phyloP scores from a whole-genome alignment of 2,329 filamentous ascomycete species.

The Chaetoscypha palmicola region DNA sequence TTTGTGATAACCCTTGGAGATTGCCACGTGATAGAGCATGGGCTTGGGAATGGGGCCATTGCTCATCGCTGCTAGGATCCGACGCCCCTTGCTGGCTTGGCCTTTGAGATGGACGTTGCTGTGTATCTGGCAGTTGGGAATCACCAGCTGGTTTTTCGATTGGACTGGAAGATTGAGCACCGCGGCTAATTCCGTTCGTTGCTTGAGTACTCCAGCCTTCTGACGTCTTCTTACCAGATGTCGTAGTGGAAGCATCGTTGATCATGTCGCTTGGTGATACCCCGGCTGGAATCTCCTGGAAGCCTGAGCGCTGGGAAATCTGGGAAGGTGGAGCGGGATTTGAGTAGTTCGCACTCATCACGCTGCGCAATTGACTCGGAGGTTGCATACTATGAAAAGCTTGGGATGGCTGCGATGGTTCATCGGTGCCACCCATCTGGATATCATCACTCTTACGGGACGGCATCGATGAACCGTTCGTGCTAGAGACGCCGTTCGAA shows the following conservation, averaged over 20 bases:
- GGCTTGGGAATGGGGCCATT: slow-evolving; percentile 53
- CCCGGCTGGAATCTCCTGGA: slow-evolving; percentile 51
- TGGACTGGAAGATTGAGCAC: slow-evolving; percentile 25
- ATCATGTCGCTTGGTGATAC: slow-evolving; percentile 52
- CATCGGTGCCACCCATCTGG: slow-evolving; percentile 53
- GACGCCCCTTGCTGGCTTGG: slow-evolving; percentile 12
- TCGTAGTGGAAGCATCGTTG: slow-evolving; percentile 87
- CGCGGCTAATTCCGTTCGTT: slow-evolving; percentile 52
- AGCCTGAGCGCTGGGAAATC: slow-evolving; percentile 51
- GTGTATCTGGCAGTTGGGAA: slow-evolving; percentile 46
- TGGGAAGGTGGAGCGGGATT: slow-evolving; percentile 41
- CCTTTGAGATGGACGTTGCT: slow-evolving; percentile 22
- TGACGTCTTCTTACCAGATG: slow-evolving; percentile 72
- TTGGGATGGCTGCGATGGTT: slow-evolving; percentile 34
- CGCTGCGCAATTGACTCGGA: slow-evolving; percentile 36
- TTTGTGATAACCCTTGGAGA: slow-evolving; percentile 26
- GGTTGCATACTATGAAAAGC: slow-evolving; percentile 45
- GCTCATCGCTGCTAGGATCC: slow-evolving; percentile 43
- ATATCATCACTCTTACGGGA: slow-evolving; percentile 42
- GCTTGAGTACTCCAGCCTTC: slow-evolving; percentile 63
- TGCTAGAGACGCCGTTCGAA: slow-evolving; percentile 51
- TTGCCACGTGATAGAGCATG: slow-evolving; percentile 41
- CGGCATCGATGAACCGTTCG: slow-evolving; percentile 50
- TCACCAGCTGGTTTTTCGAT: slow-evolving; percentile 21
- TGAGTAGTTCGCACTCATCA: slow-evolving; percentile 36